Evolutionary conservation across 2,329 filamentous ascomycete species (phyloP).

Genomic region (Scedosporium minutisporum): DNA sequence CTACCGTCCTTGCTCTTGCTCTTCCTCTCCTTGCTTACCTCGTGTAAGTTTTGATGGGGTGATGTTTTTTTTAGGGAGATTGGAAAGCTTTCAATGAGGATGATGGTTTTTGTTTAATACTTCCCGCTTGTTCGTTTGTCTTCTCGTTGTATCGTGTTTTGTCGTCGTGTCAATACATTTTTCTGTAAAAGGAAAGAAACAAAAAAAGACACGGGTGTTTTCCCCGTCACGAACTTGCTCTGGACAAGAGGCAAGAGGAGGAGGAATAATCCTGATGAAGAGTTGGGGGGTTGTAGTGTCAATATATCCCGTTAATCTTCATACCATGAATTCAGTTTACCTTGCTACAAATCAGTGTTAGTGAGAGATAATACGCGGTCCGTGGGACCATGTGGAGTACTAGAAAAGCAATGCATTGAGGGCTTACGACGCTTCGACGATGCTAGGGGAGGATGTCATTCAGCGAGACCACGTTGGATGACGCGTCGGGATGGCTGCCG

Average conservation of each 20-base stretch:
- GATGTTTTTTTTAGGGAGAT: background rate
- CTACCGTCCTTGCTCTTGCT: slow-evolving; percentile 10
- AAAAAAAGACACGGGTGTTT: no score
- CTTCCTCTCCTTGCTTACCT: slow-evolving; percentile 9
- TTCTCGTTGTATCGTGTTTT: background rate
- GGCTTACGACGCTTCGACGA: background rate
- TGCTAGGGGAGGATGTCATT: background rate
- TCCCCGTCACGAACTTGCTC: no score
- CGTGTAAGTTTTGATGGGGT: slow-evolving; percentile 4
- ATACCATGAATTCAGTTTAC: background rate
- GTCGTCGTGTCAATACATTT: no score
- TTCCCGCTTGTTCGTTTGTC: background rate
- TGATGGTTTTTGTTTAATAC: background rate
- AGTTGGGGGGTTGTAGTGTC: background rate
- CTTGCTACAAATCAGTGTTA: no score
- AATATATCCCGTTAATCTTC: background rate
- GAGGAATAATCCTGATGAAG: background rate
- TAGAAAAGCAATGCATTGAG: background rate
- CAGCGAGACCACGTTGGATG: no score
- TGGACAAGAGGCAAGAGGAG: background rate
- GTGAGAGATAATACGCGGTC: background rate
- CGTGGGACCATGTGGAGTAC: background rate
- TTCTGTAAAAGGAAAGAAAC: no score
- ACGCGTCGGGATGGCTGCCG: no score
- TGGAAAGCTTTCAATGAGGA: background rate